Evolutionary conservation across 2,329 filamentous ascomycete species (phyloP), one percentile per base, ranked within the genome.

Genomic region (Xylaria hypoxylon): DNA sequence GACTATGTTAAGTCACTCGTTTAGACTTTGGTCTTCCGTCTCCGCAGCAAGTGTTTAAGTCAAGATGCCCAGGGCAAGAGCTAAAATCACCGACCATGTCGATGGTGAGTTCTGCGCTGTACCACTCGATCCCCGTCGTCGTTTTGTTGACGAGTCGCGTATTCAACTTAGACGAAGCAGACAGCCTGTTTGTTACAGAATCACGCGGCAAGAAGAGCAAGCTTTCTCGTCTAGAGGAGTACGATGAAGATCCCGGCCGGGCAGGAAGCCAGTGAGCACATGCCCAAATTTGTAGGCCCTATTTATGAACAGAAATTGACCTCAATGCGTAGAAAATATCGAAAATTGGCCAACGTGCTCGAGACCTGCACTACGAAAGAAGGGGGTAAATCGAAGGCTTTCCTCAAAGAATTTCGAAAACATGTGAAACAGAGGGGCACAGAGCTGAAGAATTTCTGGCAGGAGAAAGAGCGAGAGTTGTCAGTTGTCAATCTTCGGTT

Each of bases 331-430:
- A 77, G 76, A 26, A 68, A 61, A 17, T 77, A 75, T 47, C 71
- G 73, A 59, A 65, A 58, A 64, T 73, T 73, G 68, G 73, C 72
- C 22, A 62, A 73, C 48, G 64, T 73, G 24, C 70, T 79, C 33
- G 74, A 78, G 26, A 71, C 70, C 15, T 72, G 74, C 47, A 71
- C 74, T 31, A 72, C 74, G 57, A 68, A 71, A 4, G 75, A 78
- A 62, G 73, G 60, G 11, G 59, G 53, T 2, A 74, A 73, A 44
- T 77, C 77, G 7, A 76, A 77, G 64, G 57, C 67, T 1, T 76
- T 75, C 55, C 62, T 79, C 38, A 75, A 73, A 38, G 48, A 59
- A 2, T 79, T 77, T 50, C 66, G 68, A 35, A 65, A 62, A 17
- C 66, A 73, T 19, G 67, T 76, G n/a, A 62, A 65, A 33, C 65